A percentile compares a stretch with the other conserved stretches of the same genome.
These are phyloP conservation scores for Wallacemonas sp. DNA, from an alignment of 208 protist genomes.

Conservation along the genomic window DNA sequence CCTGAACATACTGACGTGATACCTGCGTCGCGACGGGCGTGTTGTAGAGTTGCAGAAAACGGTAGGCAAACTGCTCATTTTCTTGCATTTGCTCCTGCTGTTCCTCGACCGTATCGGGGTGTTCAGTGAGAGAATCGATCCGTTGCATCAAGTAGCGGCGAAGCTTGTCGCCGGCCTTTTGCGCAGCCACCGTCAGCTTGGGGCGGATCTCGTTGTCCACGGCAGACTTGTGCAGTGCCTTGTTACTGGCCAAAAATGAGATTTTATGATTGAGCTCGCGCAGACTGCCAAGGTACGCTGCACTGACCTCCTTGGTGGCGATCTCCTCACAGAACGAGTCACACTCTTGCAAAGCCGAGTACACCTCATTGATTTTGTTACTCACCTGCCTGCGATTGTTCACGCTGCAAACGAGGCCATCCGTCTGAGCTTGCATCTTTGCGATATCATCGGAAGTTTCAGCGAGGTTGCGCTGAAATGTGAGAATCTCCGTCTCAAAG, in stretches of 20 bases:
- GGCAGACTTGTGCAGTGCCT: conserved; percentile 67
- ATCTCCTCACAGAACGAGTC: conserved; percentile 82
- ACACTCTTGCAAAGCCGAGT: conserved; percentile 78
- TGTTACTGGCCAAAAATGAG: conserved; percentile 70
- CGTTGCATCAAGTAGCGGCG: conserved; percentile 60
- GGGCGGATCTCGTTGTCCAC: conserved; percentile 83
- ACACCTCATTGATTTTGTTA: conserved; percentile 79
- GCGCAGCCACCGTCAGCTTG: conserved; percentile 61
- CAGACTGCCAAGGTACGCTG: conserved; percentile 65
- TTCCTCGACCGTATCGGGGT: conserved; percentile 34
- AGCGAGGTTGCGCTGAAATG: conserved; percentile 74
- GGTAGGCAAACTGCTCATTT: conserved; percentile 63
- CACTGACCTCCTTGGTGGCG: conserved; percentile 66
- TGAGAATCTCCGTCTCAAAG: conserved; percentile 85
- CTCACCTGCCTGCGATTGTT: conserved; percentile 75
- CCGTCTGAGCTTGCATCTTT: conserved; percentile 80
- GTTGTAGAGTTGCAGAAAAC: conserved; percentile 82
- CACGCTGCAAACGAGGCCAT: conserved; percentile 64
- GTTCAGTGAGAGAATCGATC: conserved; percentile 46
- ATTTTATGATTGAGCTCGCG: conserved; percentile 70
- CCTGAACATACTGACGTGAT: conserved; percentile 59
- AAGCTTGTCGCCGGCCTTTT: conserved; percentile 81
- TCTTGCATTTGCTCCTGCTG: conserved; percentile 63
- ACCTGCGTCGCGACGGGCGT: conserved; percentile 53
- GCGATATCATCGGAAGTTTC: conserved; percentile 79